Evolutionary conservation across 352 stramenopile genomes (phyloP).

Genomic region (Thalassiosira hispida): DNA sequence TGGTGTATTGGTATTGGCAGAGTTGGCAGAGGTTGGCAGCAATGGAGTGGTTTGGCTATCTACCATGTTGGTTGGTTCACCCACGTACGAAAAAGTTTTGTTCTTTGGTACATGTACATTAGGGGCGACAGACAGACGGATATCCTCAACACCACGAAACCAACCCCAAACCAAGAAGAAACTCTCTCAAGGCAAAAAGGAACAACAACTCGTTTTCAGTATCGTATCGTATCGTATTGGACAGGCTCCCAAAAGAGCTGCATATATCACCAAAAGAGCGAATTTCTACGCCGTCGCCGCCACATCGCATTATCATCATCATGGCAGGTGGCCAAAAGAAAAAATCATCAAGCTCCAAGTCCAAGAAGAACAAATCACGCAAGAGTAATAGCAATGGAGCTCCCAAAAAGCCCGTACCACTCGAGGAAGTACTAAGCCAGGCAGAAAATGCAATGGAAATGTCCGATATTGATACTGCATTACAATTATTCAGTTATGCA

Average conservation of each 20-base stretch:
- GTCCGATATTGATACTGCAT: constrained; percentile 57
- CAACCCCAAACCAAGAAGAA: background rate
- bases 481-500: constrained; percentile 53
- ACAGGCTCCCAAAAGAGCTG: too few species aligned
- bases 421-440: constrained; percentile 58
- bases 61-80: background rate
- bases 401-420: constrained; percentile 36
- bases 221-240: too few species aligned
- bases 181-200: background rate
- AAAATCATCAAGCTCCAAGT: constrained; percentile 37
- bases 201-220: too few species aligned
- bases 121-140: background rate
- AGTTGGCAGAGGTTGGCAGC: too few species aligned
- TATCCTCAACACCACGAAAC: background rate
- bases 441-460: constrained; percentile 64
- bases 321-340: constrained; percentile 57
- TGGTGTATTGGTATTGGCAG: too few species aligned
- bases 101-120: background rate
- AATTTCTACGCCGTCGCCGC: too few species aligned
- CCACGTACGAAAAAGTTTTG: too few species aligned
- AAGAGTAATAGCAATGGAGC: constrained; percentile 21
- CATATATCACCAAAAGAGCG: too few species aligned
- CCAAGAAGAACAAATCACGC: constrained; percentile 53
- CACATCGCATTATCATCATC: too few species aligned
- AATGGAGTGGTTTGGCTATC: too few species aligned